Percentiles rank a stretch among this genome's conserved stretches.
phyloP scores from a whole-genome alignment of 768 basidiomycete species.

The Gloeopeniophorella convolvens region DNA sequence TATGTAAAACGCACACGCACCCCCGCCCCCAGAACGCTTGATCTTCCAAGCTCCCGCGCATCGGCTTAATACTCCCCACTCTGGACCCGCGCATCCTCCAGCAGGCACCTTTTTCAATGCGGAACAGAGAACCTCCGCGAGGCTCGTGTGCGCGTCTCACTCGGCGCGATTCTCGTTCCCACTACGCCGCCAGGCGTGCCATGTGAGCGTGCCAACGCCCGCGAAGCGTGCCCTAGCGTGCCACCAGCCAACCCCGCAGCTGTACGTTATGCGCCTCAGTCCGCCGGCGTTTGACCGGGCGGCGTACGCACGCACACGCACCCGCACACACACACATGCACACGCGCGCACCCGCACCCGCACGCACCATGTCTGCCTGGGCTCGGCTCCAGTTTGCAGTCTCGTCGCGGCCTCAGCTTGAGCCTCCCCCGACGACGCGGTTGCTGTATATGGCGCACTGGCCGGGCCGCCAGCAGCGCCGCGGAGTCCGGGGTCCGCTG shows the following conservation, averaged over 20 bases:
- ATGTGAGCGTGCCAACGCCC: conserved; percentile 18
- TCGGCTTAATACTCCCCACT: conserved; percentile 11
- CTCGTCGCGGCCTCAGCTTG: too few relatives aligned
- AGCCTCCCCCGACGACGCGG: conserved; percentile 5
- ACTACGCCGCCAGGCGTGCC: conserved; percentile 19
- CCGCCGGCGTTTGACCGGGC: conserved; percentile 9
- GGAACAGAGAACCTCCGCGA: not conserved
- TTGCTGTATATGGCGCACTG: too few relatives aligned
- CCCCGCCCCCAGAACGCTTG: conserved; percentile 8
- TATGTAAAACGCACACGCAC: conserved; percentile 1
- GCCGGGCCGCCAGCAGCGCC: too few relatives aligned
- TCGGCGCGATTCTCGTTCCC: conserved; percentile 16
- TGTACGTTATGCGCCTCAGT: conserved; percentile 9
- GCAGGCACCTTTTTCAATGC: conserved; percentile 5
- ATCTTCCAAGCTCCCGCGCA: conserved; percentile 13
- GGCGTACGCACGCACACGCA: too few relatives aligned
- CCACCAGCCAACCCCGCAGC: conserved; percentile 3
- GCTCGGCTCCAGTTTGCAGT: too few relatives aligned
- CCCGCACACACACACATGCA: too few relatives aligned
- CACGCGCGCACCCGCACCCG: too few relatives aligned
- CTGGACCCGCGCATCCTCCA: conserved; percentile 2
- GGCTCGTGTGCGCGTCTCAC: conserved; percentile 7
- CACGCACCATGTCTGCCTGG: too few relatives aligned
- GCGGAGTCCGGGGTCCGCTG: conserved; percentile 20
- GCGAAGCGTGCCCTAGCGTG: conserved; percentile 10